These are phyloP conservation scores for Kwoniella sp. DNA, from an alignment of 768 basidiomycete genomes.

Conservation along the genomic window DNA sequence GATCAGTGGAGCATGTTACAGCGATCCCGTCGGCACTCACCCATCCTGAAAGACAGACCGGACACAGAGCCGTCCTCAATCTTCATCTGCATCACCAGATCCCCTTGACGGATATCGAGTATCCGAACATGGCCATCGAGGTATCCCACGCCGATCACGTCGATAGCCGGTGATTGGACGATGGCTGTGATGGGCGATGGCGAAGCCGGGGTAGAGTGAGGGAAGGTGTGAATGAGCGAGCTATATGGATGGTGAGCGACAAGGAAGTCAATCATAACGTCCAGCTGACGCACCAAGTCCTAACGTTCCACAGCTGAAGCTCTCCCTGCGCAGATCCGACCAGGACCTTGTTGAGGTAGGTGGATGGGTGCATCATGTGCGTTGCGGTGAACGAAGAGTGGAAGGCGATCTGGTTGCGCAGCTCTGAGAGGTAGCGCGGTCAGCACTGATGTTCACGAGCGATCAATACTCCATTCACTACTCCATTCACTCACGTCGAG, in stretches of 20 bases:
- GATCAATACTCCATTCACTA: neutral
- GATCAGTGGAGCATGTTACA: too few relatives aligned
- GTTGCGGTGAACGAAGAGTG: conserved; percentile 81
- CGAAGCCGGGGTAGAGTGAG: conserved; percentile 54
- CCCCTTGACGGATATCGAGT: conserved; percentile 85
- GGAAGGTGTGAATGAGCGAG: conserved; percentile 75
- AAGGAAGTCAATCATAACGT: neutral
- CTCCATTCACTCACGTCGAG: conserved; percentile 55
- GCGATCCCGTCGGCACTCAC: conserved; percentile 54
- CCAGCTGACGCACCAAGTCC: conserved; percentile 65
- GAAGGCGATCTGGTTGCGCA: conserved; percentile 69
- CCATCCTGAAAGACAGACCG: conserved; percentile 78
- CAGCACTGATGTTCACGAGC: neutral
- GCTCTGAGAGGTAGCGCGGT: conserved; percentile 51
- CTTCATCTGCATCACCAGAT: conserved; percentile 78
- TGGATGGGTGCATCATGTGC: conserved; percentile 81
- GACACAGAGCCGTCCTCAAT: conserved; percentile 81
- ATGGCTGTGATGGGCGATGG: conserved; percentile 66
- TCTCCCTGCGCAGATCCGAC: conserved; percentile 74
- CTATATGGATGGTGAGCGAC: conserved; percentile 52
- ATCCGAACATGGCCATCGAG: conserved; percentile 80
- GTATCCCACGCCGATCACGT: conserved; percentile 90
- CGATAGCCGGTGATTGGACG: conserved; percentile 89
- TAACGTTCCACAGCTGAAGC: conserved; percentile 91
- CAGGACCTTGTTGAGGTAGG: conserved; percentile 92